phyloP scores from a whole-genome alignment of 352 stramenopile species.

The Aphanomyces astaci region DNA sequence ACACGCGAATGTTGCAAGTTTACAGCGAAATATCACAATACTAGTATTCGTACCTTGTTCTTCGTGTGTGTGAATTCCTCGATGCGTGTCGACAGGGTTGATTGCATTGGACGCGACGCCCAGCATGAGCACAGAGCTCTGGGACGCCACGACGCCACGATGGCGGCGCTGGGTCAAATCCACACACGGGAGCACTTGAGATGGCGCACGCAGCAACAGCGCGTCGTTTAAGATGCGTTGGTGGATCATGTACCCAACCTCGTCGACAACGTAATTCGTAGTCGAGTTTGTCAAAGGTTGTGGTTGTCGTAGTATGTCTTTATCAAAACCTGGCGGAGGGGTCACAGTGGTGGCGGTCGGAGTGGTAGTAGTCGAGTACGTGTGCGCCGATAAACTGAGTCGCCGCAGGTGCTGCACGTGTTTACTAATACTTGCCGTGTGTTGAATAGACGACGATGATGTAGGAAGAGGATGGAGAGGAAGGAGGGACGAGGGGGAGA shows the following conservation, averaged over 20 bases:
- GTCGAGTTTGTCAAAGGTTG: no score
- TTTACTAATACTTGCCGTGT: background rate
- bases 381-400: background rate
- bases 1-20: no score
- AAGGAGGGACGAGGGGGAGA: no score
- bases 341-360: background rate
- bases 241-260: conserved; percentile 21
- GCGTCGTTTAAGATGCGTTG: conserved; percentile 14
- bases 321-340: no score
- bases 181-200: background rate
- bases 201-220: background rate
- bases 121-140: conserved; percentile 9
- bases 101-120: conserved; percentile 9
- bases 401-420: conserved; percentile 1
- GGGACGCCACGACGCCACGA: background rate
- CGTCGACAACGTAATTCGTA: background rate
- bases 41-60: background rate
- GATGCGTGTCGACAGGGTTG: background rate
- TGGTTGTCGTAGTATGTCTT: no score
- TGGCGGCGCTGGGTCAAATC: conserved; percentile 4
- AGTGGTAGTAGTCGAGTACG: background rate
- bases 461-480: background rate
- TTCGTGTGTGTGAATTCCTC: conserved; percentile 14
- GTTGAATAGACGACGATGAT: background rate
- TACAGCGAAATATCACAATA: no score